Evolutionary conservation across 2,329 filamentous ascomycete genomes (phyloP).

Genomic region (Penicillium crustosum): DNA sequence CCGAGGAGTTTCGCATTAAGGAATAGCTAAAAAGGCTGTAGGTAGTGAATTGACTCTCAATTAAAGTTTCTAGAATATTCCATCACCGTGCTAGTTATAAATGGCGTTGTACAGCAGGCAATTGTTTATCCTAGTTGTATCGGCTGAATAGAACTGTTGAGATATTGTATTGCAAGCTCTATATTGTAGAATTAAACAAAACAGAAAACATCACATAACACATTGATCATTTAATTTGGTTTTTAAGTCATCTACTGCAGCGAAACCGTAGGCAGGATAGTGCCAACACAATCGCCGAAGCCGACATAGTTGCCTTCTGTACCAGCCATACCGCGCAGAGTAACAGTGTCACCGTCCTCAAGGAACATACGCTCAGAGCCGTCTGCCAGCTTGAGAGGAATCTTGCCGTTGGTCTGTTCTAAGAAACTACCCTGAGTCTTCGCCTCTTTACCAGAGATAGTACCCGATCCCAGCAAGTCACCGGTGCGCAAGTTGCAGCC

Average conservation of each 20-base stretch:
- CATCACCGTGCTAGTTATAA: neutral
- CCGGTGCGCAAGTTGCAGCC: conserved; percentile 73
- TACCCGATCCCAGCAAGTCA: conserved; percentile 75
- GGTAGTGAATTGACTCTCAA: too few relatives aligned
- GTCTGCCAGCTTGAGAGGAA: conserved; percentile 58
- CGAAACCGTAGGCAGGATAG: conserved; percentile 53
- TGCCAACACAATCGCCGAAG: conserved; percentile 71
- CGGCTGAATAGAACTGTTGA: neutral
- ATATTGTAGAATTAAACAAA: conserved; percentile 1
- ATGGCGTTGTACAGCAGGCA: neutral
- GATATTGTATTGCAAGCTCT: conserved; percentile 6
- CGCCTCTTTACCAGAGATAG: conserved; percentile 66
- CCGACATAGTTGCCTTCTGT: conserved; percentile 68
- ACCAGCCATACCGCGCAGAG: conserved; percentile 65
- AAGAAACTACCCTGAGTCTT: conserved; percentile 66
- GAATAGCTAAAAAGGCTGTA: neutral
- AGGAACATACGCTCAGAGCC: conserved; percentile 70
- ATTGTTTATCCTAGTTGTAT: neutral
- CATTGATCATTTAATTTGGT: conserved; percentile 6
- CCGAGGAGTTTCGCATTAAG: conserved; percentile 44
- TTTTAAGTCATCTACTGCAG: conserved; percentile 21
- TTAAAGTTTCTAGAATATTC: neutral
- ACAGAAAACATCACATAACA: conserved; percentile 3
- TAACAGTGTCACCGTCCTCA: conserved; percentile 70
- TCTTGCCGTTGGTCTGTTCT: conserved; percentile 71